phyloP scores from a whole-genome alignment of 768 basidiomycete genomes.

The Lactifluus volemus region DNA sequence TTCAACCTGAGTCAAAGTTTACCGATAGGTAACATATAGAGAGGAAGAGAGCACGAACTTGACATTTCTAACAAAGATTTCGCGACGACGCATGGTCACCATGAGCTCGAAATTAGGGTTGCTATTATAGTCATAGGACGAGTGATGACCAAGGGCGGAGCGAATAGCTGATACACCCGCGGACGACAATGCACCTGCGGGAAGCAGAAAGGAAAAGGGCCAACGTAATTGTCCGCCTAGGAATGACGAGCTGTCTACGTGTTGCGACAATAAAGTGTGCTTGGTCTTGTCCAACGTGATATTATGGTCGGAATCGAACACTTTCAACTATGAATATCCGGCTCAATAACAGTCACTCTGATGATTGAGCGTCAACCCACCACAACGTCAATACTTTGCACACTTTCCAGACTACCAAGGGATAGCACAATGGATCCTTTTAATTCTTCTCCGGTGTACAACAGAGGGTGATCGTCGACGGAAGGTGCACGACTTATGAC shows the following conservation, averaged over 20 bases:
- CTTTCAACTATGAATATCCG: not conserved
- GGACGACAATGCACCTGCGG: not conserved
- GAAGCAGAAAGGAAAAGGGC: slow-evolving; percentile 5
- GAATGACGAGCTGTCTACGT: not conserved
- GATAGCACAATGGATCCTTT: slow-evolving; percentile 2
- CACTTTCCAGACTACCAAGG: not conserved
- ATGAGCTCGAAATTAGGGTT: not conserved
- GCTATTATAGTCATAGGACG: too few species aligned
- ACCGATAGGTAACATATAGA: not conserved
- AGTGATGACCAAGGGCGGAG: too few species aligned
- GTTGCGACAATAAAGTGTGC: not conserved
- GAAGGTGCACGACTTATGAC: slow-evolving; percentile 1
- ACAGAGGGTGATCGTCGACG: not conserved
- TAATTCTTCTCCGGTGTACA: slow-evolving; percentile 12
- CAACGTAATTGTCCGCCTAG: not conserved
- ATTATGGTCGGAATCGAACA: not conserved
- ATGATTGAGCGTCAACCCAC: not conserved
- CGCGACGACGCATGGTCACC: slow-evolving; percentile 7
- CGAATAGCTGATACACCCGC: not conserved
- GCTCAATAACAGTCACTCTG: not conserved
- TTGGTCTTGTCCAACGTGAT: not conserved
- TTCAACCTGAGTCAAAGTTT: not conserved
- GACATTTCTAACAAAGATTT: not conserved
- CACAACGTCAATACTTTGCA: slow-evolving; percentile 9
- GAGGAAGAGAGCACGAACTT: slow-evolving; percentile 3